phyloP scores from a whole-genome alignment of 2,329 filamentous ascomycete species.

The Monascus ruber region DNA sequence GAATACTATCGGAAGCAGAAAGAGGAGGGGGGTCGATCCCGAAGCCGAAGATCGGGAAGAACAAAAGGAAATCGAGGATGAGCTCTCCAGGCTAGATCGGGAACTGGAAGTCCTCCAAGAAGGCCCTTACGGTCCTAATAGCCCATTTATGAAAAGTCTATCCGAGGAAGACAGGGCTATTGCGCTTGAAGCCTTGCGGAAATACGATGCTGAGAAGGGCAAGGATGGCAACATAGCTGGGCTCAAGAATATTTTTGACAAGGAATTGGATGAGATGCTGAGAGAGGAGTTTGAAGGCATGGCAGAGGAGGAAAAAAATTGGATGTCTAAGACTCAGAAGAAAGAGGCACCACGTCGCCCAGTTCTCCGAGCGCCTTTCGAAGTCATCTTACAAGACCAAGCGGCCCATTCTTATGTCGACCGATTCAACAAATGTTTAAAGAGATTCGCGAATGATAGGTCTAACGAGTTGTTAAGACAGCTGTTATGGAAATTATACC shows the following conservation, averaged over 20 bases:
- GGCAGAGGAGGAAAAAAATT: slow-evolving; percentile 26
- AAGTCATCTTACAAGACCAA: slow-evolving; percentile 22
- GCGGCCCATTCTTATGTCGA: slow-evolving; percentile 28
- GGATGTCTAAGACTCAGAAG: slow-evolving; percentile 15
- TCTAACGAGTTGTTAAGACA: slow-evolving; percentile 19
- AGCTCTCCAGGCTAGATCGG: slow-evolving; percentile 28
- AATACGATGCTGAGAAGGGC: slow-evolving; percentile 28
- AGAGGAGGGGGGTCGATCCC: slow-evolving; percentile 25
- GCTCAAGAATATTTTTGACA: slow-evolving; percentile 28
- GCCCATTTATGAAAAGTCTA: slow-evolving; percentile 32
- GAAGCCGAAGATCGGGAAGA: slow-evolving; percentile 30
- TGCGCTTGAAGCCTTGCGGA: slow-evolving; percentile 31
- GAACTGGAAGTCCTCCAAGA: slow-evolving; percentile 30
- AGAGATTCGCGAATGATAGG: slow-evolving; percentile 16
- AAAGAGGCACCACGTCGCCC: slow-evolving; percentile 9
- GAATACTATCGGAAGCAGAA: slow-evolving; percentile 23
- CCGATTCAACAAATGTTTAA: slow-evolving; percentile 30
- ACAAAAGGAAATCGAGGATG: slow-evolving; percentile 22
- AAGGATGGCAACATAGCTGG: slow-evolving; percentile 12
- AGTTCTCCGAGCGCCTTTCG: slow-evolving; percentile 13
- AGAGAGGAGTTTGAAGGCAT: slow-evolving; percentile 27
- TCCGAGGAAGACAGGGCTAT: slow-evolving; percentile 31
- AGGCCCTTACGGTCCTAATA: slow-evolving; percentile 33
- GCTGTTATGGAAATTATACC: slow-evolving; percentile 40
- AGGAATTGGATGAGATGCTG: slow-evolving; percentile 31